A percentile compares a stretch with the other conserved stretches of the same genome.
These are phyloP conservation scores for Ophiocordyceps camponoti-floridani DNA, from an alignment of 2,329 filamentous ascomycete genomes.

Conservation along the genomic window DNA sequence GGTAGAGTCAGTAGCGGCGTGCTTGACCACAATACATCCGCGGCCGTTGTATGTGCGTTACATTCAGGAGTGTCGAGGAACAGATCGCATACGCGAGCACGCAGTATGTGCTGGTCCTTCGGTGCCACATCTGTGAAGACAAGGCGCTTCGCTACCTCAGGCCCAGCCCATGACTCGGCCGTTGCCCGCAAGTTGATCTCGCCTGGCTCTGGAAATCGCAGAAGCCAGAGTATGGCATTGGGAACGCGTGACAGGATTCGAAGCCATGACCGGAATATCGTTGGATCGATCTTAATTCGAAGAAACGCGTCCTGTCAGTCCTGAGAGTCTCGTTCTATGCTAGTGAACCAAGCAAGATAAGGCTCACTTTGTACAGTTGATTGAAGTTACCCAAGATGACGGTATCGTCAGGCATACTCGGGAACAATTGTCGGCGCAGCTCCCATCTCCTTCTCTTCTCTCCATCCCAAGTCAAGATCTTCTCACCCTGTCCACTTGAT, in stretches of 20 bases:
- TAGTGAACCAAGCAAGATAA: no score
- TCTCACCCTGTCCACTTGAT: conserved; percentile 58
- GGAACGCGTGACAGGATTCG: conserved; percentile 74
- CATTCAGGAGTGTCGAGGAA: conserved; percentile 97
- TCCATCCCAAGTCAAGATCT: conserved; percentile 57
- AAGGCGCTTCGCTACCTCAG: conserved; percentile 70
- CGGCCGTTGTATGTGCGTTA: conserved; percentile 94
- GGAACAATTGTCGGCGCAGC: conserved; percentile 89
- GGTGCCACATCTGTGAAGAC: conserved; percentile 94
- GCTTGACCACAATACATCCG: conserved; percentile 90
- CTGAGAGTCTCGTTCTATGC: no score
- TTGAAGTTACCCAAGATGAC: conserved; percentile 97
- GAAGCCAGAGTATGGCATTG: conserved; percentile 81
- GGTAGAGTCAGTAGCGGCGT: conserved; percentile 83
- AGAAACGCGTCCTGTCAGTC: not conserved
- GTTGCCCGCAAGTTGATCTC: conserved; percentile 71
- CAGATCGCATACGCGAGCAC: conserved; percentile 79
- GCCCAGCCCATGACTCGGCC: conserved; percentile 66
- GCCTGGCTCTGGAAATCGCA: conserved; percentile 90
- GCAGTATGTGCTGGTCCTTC: conserved; percentile 83
- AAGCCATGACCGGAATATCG: conserved; percentile 88
- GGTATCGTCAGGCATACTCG: conserved; percentile 58
- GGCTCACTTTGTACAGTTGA: conserved; percentile 85
- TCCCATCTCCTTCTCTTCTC: conserved; percentile 71
- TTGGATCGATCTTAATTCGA: conserved; percentile 73